Base-by-base conservation (phyloP, 106 monocot genomes). In the Dactylorhiza incarnata region DNA sequence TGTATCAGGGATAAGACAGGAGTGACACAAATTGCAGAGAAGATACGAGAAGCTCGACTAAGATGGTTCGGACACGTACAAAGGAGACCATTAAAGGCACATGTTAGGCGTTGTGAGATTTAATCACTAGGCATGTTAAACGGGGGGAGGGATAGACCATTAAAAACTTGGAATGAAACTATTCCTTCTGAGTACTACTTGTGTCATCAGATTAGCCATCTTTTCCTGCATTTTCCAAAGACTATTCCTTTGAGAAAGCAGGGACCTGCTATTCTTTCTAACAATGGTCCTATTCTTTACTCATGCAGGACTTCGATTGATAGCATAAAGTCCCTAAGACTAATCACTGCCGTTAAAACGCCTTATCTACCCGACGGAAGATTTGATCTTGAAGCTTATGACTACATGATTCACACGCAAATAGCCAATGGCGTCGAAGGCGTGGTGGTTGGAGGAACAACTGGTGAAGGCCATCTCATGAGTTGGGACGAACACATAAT, bases 401-500 rank as follows among this genome's bases (percentile, higher is more conserved):
- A 95, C 43, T 82, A 79, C 7, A 45, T 95, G 71, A 77, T 95
- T 24, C 69, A 90, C 78, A 88, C 81, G 80, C 95, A 95, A 73
- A 92, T 95, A 48, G 66, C 51, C 3, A 89, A 82, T 67, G 95
- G 95, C 56, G 92, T 63, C 29, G 92, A 92, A 81, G 92, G 88
- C 50, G 88, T 95, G 14, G 92, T 95, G 50, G 92, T 95, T 2
- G 95, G 95, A 46, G 95, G 92, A 16, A 95, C 92, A 68, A 90
- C 95, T 4, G 88, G 95, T 12, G 95, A 95, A 78, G 95, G 95
- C 10, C 95, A 92, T 23, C 87, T 95, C 0, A 95, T 95, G 95
- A 92, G 86, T 82, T 92, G 90, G 92, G 92, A 95, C 55, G 95
- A 95, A 66, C 92, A 90, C 84, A 90, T 95, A 63, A 92, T 88